Conservation (phyloP, 495 filamentous ascomycete species). For the Lepraria neglecta region DNA sequence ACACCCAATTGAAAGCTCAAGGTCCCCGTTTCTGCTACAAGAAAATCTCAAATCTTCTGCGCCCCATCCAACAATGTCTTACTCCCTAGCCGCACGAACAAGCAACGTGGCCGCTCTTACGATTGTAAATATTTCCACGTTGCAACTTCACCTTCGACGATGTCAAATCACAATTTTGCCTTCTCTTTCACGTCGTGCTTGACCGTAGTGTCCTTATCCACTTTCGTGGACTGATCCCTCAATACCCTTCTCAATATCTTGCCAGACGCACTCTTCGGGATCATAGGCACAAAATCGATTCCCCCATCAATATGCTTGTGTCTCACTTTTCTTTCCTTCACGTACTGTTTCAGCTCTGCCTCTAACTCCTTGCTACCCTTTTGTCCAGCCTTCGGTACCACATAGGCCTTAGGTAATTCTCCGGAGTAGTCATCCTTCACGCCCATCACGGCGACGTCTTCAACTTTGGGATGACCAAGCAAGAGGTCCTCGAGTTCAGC, state of each 20-base stretch:
- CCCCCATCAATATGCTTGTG: conserved; percentile 60
- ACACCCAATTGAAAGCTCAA: no score
- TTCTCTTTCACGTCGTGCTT: conserved; percentile 34
- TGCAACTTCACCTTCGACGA: not conserved
- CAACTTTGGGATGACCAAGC: conserved; percentile 50
- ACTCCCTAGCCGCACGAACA: no score
- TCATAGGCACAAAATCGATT: conserved; percentile 54
- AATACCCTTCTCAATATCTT: conserved; percentile 61
- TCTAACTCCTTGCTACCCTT: conserved; percentile 33
- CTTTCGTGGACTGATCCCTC: conserved; percentile 32
- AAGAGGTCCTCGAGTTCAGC: conserved; percentile 63
- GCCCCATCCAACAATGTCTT: no score
- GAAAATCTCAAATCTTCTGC: no score
- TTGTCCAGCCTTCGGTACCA: conserved; percentile 43
- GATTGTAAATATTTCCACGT: no score
- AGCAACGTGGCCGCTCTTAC: no score
- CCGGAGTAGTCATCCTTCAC: conserved; percentile 56
- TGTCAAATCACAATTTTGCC: conserved; percentile 36
- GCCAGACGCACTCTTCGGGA: conserved; percentile 63
- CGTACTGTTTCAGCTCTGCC: conserved; percentile 45
- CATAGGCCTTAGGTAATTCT: conserved; percentile 59
- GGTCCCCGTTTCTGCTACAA: no score
- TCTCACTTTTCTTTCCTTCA: conserved; percentile 54
- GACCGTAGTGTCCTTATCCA: conserved; percentile 19
- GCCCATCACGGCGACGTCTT: conserved; percentile 54